Conservation (phyloP, 768 basidiomycete species). For the Termitomyces sp. region DNA sequence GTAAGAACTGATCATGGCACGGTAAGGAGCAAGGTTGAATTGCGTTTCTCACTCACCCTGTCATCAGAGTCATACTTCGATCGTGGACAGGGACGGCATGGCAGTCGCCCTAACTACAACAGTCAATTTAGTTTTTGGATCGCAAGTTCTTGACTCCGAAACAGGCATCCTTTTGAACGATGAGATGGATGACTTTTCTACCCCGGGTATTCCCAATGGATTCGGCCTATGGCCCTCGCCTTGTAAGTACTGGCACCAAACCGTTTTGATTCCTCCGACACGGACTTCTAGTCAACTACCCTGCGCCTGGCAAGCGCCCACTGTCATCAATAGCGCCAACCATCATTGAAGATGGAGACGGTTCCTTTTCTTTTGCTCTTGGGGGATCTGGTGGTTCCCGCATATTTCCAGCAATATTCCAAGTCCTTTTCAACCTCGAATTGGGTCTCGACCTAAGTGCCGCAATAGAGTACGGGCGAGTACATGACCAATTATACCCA, state of each 20-base stretch:
- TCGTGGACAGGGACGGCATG: slow-evolving; percentile 82
- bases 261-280: background rate
- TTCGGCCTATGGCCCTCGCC: slow-evolving; percentile 84
- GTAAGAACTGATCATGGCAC: slow-evolving; percentile 84
- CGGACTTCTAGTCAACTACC: slow-evolving; percentile 70
- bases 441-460: slow-evolving; percentile 78
- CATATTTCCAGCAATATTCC: slow-evolving; percentile 79
- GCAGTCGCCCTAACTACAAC: slow-evolving; percentile 86
- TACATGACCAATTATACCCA: slow-evolving; percentile 89
- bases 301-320: slow-evolving; percentile 83
- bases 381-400: slow-evolving; percentile 89
- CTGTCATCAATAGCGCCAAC: slow-evolving; percentile 82
- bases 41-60: background rate
- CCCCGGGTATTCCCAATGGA: slow-evolving; percentile 76
- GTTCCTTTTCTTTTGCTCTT: slow-evolving; percentile 66
- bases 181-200: slow-evolving; percentile 95
- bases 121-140: slow-evolving; percentile 89
- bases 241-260: slow-evolving; percentile 36
- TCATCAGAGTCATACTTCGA: slow-evolving; percentile 80
- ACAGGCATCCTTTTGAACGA: slow-evolving; percentile 92
- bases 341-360: slow-evolving; percentile 75
- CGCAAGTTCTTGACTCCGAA: slow-evolving; percentile 77
- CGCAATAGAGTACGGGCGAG: slow-evolving; percentile 80
- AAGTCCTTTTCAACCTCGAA: slow-evolving; percentile 74
- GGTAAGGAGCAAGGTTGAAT: slow-evolving; percentile 34